phyloP scores from a whole-genome alignment of 208 protist species.

The Trypanosoma theileri region DNA sequence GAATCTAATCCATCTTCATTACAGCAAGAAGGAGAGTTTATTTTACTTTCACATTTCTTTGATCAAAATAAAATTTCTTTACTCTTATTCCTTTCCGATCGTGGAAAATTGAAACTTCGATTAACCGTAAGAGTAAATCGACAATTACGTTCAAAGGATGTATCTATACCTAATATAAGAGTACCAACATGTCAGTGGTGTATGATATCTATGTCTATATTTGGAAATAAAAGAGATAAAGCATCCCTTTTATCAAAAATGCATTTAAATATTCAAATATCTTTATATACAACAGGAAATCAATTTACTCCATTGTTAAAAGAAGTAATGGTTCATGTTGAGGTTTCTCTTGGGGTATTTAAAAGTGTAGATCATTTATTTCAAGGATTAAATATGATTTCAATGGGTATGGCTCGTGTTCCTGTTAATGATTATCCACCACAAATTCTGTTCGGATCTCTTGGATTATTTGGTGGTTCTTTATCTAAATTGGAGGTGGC shows the following conservation, averaged over 20 bases:
- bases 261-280: constrained; percentile 11
- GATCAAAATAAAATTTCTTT: constrained; percentile 17
- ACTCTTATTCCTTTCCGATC: constrained; percentile 3
- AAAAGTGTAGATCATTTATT: constrained; percentile 8
- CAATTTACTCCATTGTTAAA: not conserved
- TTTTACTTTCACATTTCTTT: constrained; percentile 21
- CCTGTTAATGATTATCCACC: not conserved
- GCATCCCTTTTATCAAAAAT: constrained; percentile 12
- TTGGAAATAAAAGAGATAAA: not conserved
- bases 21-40: not conserved
- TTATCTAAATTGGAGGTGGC: constrained; percentile 20
- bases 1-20: constrained; percentile 7
- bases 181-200: constrained; percentile 25
- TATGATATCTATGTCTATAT: constrained; percentile 24
- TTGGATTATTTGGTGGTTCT: constrained; percentile 22
- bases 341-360: constrained; percentile 18
- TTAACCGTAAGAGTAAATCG: constrained; percentile 8
- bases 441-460: constrained; percentile 29
- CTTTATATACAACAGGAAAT: constrained; percentile 2
- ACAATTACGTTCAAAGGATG: constrained; percentile 12
- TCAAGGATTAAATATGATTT: constrained; percentile 16
- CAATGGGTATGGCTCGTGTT: constrained; percentile 1
- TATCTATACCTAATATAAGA: constrained; percentile 8
- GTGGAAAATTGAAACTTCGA: constrained; percentile 18
- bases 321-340: constrained; percentile 3